A percentile compares a stretch with the other conserved stretches of the same genome.
These are phyloP conservation scores for Mortierella sp. DNA, from an alignment of 371 early-diverging fungal genomes.

Conservation along the genomic window DNA sequence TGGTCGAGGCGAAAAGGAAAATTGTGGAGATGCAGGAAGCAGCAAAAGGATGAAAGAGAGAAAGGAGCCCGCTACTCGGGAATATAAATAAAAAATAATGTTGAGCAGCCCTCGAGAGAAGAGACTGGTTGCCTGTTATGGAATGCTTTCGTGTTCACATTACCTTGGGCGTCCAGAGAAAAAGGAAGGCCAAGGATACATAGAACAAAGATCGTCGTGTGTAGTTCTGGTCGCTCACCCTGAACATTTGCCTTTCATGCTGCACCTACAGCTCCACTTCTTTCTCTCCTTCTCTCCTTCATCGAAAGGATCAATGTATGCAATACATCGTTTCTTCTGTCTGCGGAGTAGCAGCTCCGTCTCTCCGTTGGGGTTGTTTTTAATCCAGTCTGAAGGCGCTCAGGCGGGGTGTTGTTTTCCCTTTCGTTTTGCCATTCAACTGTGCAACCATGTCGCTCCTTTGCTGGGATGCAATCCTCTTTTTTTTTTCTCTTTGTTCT, in stretches of 20 bases:
- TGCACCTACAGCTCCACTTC: no score
- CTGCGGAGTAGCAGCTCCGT: no score
- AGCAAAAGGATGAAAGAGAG: neutral
- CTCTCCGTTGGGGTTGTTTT: neutral
- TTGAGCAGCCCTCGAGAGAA: neutral
- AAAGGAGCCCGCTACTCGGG: neutral
- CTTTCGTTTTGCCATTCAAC: neutral
- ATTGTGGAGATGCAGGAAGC: no score
- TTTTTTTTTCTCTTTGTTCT: no score
- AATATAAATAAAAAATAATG: neutral
- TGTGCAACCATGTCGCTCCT: neutral
- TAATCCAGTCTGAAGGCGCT: neutral
- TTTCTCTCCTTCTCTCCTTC: neutral
- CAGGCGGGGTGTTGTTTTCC: neutral
- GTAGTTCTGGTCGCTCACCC: neutral
- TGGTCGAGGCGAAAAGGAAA: no score
- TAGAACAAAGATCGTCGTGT: neutral
- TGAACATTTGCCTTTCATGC: neutral
- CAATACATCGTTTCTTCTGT: neutral
- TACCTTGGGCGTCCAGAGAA: neutral
- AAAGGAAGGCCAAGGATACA: neutral
- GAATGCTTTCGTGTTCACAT: neutral
- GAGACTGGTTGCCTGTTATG: neutral
- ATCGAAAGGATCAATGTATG: neutral
- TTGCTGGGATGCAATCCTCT: neutral